Conservation (phyloP, 2,329 filamentous ascomycete genomes). For the Rhinocladiella similis region DNA sequence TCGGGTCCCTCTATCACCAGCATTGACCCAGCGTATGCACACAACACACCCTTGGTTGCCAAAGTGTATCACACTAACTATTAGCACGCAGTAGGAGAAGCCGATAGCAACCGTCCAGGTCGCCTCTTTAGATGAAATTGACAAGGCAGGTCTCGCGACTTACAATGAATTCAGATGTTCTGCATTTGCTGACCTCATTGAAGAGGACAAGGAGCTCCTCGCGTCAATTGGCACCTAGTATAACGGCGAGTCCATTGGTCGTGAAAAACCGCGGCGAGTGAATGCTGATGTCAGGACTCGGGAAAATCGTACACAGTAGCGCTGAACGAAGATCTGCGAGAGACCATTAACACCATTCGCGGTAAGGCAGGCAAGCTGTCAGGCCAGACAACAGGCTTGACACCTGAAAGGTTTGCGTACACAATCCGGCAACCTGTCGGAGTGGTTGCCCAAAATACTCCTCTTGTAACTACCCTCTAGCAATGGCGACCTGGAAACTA, state of each 20-base stretch:
- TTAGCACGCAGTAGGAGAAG: no score
- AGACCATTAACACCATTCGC: slow-evolving; percentile 68
- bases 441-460: slow-evolving; percentile 74
- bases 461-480: slow-evolving; percentile 77
- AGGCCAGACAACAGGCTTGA: slow-evolving; percentile 74
- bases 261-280: no score
- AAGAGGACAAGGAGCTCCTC: slow-evolving; percentile 61
- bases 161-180: no score
- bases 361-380: slow-evolving; percentile 82
- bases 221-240: slow-evolving; percentile 75
- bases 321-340: slow-evolving; percentile 70
- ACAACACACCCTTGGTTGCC: no score
- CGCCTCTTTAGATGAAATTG: slow-evolving; percentile 34
- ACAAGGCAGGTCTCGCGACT: slow-evolving; percentile 34
- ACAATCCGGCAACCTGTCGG: slow-evolving; percentile 75
- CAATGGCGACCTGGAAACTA: slow-evolving; percentile 72
- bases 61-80: no score
- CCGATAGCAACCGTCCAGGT: slow-evolving; percentile 36
- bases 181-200: slow-evolving; percentile 66
- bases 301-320: slow-evolving; percentile 67
- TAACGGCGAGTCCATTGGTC: slow-evolving; percentile 63
- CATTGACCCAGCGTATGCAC: no score
- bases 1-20: no score
- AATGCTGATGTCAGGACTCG: not conserved
- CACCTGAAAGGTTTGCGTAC: slow-evolving; percentile 78